Conservation (phyloP, 148 eudicot genomes). For the Polygonum aviculare region DNA sequence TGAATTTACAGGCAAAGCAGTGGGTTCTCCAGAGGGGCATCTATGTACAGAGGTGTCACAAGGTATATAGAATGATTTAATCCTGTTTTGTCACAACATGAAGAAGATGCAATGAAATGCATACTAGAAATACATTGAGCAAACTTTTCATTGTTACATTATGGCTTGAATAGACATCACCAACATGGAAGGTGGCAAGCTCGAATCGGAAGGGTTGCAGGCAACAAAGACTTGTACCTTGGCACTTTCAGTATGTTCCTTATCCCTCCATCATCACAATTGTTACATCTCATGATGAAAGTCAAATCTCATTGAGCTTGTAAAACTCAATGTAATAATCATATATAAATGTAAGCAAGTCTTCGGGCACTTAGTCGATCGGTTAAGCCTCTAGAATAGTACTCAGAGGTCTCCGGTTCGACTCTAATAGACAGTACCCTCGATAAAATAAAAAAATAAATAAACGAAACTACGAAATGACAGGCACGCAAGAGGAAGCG, state of each 20-base stretch:
- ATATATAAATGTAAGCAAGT: too few species aligned
- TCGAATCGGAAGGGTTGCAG: slow-evolving; percentile 86
- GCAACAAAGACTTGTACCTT: slow-evolving; percentile 92
- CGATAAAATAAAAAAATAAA: too few species aligned
- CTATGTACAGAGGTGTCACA: slow-evolving; percentile 88
- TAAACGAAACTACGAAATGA: not conserved
- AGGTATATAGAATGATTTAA: slow-evolving; percentile 26
- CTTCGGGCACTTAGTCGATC: too few species aligned
- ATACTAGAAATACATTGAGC: too few species aligned
- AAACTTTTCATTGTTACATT: not conserved
- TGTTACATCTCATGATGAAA: not conserved
- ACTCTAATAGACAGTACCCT: too few species aligned
- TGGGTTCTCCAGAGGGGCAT: slow-evolving; percentile 88
- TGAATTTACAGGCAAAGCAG: slow-evolving; percentile 55
- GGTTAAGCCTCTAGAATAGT: too few species aligned
- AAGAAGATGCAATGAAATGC: too few species aligned
- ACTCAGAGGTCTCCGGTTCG: too few species aligned
- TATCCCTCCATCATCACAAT: not conserved
- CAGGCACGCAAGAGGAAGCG: slow-evolving; percentile 88
- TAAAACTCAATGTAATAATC: too few species aligned
- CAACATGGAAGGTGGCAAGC: slow-evolving; percentile 98
- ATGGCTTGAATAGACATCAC: slow-evolving; percentile 50
- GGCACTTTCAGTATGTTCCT: slow-evolving; percentile 73
- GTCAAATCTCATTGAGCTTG: not conserved
- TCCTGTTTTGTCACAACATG: too few species aligned